A percentile compares a stretch with the other conserved stretches of the same genome.
Evolutionary conservation across 768 basidiomycete species (phyloP).

Genomic region (Calocybe gangraenosa): DNA sequence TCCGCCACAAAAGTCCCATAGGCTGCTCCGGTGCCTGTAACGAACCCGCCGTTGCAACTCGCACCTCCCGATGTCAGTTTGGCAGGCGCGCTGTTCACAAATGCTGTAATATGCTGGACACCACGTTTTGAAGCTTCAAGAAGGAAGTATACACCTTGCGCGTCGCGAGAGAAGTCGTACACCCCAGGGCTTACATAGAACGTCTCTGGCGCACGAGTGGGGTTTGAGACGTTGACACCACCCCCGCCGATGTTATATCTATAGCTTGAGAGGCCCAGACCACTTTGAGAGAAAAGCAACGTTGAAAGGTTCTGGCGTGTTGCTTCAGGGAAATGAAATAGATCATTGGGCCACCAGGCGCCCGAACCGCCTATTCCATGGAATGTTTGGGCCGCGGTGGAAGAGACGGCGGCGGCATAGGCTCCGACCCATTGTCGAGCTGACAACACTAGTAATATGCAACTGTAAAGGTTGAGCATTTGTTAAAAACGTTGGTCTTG

Average conservation of each 20-base stretch:
- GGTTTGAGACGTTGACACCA: constrained; percentile 37
- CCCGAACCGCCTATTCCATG: constrained; percentile 39
- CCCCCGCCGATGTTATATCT: constrained; percentile 41
- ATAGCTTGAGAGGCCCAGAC: constrained; percentile 38
- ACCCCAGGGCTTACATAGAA: constrained; percentile 33
- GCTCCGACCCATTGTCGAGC: constrained; percentile 3
- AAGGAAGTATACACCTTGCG: constrained; percentile 37
- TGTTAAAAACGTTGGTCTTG: neutral
- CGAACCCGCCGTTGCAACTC: constrained; percentile 34
- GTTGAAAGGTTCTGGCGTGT: constrained; percentile 36
- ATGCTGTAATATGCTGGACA: constrained; percentile 35
- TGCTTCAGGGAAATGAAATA: constrained; percentile 34
- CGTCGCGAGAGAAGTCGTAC: constrained; percentile 35
- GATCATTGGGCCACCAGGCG: constrained; percentile 44
- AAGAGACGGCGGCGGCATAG: constrained; percentile 22
- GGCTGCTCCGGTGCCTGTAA: constrained; percentile 28
- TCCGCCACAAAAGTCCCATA: constrained; percentile 40
- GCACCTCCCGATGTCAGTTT: constrained; percentile 27
- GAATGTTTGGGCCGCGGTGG: constrained; percentile 30
- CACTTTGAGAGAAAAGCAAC: constrained; percentile 32
- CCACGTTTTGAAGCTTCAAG: constrained; percentile 30
- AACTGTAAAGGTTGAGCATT: constrained; percentile 4
- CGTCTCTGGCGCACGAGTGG: constrained; percentile 31
- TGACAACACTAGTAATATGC: neutral
- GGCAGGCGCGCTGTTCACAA: constrained; percentile 39